These are phyloP conservation scores for Ogataea wickerhamii DNA, from an alignment of 805 yeast species.

Conservation along the genomic window DNA sequence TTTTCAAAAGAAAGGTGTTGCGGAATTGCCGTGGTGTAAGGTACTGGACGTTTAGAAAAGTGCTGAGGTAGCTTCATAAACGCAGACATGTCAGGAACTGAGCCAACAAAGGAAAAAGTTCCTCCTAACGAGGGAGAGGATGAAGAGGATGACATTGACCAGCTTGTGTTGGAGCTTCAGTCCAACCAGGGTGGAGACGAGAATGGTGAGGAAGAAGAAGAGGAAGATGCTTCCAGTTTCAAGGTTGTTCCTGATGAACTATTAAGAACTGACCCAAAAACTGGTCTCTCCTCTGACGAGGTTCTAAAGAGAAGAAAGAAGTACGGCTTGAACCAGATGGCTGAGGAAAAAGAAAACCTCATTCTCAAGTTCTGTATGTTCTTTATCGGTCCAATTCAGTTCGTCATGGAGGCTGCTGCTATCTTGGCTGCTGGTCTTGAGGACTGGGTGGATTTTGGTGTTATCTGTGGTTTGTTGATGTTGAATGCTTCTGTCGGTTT, in stretches of 20 bases:
- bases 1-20: conserved; percentile 1
- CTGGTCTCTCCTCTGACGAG: conserved; percentile 76
- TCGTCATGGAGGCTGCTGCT: conserved; percentile 97
- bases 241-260: conserved; percentile 84
- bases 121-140: conserved; percentile 47
- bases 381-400: conserved; percentile 94
- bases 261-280: conserved; percentile 73
- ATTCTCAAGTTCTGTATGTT: conserved; percentile 77
- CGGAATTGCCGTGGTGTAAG: conserved; percentile 1
- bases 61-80: conserved; percentile 1
- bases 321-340: conserved; percentile 87
- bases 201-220: conserved; percentile 51
- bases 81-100: conserved; percentile 19
- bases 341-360: conserved; percentile 81
- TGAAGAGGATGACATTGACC: conserved; percentile 68
- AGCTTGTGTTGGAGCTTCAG: conserved; percentile 75
- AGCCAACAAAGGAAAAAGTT: conserved; percentile 27
- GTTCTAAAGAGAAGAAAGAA: conserved; percentile 82
- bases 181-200: conserved; percentile 50
- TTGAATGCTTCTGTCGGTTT: conserved; percentile 94
- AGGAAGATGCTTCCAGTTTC: conserved; percentile 53
- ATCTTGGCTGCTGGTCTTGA: conserved; percentile 92
- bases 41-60: conserved; percentile 2
- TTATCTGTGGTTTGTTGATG: conserved; percentile 79
- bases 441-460: conserved; percentile 99